A percentile compares a stretch with the other conserved stretches of the same genome.
Evolutionary conservation across 768 basidiomycete genomes (phyloP).

Genomic region (Lentinula detonsa): DNA sequence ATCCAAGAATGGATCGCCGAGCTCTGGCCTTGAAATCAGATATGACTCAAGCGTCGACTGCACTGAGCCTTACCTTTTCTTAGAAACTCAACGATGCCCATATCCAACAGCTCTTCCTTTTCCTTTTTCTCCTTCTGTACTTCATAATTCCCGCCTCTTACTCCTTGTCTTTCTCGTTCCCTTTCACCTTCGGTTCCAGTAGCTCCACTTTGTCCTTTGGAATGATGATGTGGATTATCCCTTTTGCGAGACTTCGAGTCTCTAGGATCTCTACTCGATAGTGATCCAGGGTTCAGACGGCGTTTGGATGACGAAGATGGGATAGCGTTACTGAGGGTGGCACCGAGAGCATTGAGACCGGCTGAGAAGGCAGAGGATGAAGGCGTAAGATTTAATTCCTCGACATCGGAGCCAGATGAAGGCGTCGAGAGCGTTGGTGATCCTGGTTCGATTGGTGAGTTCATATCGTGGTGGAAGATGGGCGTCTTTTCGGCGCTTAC

Average conservation of each 20-base stretch:
- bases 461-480: not conserved
- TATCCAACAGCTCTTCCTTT: constrained; percentile 4
- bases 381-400: not conserved
- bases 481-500: not conserved
- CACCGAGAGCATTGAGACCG: not conserved
- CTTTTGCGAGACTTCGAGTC: not conserved
- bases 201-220: not conserved
- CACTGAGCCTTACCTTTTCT: not conserved
- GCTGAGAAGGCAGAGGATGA: not conserved
- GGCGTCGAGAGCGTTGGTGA: constrained; percentile 3
- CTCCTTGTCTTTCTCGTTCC: not conserved
- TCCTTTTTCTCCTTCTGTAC: not conserved
- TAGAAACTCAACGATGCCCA: not conserved
- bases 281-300: not conserved
- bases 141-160: not conserved
- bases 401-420: not conserved
- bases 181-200: not conserved
- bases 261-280: not conserved
- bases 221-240: not conserved
- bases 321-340: not conserved
- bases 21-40: not conserved
- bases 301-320: not conserved
- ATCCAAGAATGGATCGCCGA: constrained; percentile 5
- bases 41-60: not conserved
- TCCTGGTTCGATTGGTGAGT: constrained; percentile 4